phyloP scores from a whole-genome alignment of 352 stramenopile genomes.

The Phytophthora brassicae region DNA sequence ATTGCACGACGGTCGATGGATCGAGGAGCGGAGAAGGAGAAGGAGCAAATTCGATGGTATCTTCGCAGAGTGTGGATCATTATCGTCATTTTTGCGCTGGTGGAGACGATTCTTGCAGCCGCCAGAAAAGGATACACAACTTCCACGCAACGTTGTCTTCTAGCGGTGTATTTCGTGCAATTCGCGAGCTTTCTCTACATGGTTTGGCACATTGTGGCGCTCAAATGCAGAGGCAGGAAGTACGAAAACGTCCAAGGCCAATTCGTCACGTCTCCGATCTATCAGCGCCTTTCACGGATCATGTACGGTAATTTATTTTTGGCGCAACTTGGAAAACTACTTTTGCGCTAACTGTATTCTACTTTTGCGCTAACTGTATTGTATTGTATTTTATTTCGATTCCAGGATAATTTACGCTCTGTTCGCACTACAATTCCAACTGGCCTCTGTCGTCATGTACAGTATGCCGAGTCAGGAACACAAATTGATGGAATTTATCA shows the following conservation, averaged over 20 bases:
- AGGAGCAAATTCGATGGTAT: slow-evolving; percentile 39
- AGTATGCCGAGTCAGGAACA: slow-evolving; percentile 26
- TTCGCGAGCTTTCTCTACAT: slow-evolving; percentile 55
- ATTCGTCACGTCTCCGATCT: slow-evolving; percentile 67
- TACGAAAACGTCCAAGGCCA: slow-evolving; percentile 64
- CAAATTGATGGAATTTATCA: slow-evolving; percentile 38
- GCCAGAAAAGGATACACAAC: slow-evolving; percentile 45
- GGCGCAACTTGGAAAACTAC: no score
- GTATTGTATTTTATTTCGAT: slow-evolving; percentile 1
- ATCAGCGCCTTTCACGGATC: slow-evolving; percentile 64
- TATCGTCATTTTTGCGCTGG: slow-evolving; percentile 30
- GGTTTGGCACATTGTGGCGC: slow-evolving; percentile 34
- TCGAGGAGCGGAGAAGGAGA: slow-evolving; percentile 45
- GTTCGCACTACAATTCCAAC: slow-evolving; percentile 62
- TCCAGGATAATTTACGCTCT: slow-evolving; percentile 54
- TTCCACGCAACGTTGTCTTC: slow-evolving; percentile 40
- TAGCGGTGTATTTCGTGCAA: slow-evolving; percentile 47
- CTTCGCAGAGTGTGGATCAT: slow-evolving; percentile 31
- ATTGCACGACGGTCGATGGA: slow-evolving; percentile 55
- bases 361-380: not conserved
- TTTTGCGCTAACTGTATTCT: no score
- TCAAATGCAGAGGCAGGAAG: slow-evolving; percentile 56
- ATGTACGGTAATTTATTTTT: no score
- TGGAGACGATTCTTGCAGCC: slow-evolving; percentile 34
- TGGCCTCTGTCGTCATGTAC: slow-evolving; percentile 47